Base-by-base conservation (phyloP, 2,329 filamentous ascomycete species). In the Corynespora cassiicola region DNA sequence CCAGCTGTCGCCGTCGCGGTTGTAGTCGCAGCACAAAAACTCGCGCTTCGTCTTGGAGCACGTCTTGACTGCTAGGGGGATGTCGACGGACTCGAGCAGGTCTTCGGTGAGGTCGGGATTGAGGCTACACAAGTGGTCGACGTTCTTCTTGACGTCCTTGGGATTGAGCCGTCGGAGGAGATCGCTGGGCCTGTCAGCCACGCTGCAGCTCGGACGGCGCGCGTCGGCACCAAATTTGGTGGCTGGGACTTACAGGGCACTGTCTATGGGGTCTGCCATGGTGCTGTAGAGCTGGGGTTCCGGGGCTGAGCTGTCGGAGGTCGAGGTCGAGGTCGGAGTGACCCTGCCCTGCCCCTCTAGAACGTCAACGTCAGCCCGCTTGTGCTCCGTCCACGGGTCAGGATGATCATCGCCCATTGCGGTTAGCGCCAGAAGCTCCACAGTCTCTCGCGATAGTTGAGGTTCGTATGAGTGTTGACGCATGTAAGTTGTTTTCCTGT, bases 21-120 rank as follows among this genome's bases (percentile, higher is more conserved):
- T 99, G 81, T 99, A 99, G 80, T 99, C 94, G 79, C 94, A 99
- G 63, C 96, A 87, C 34, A 99, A 84, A 76, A 96, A 99, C 74
- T 97, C 94, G 56, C 92, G 88, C 58, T 90, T 90, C 20, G 89
- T 87, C 72, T 91, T 88, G 57, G 84, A 83, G 78, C 94, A 97
- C 53, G 88, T 87, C 58, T 87, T 85, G 49, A 95, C 81, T 43
- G 87, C 85, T 40, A 99, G 85, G 16, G 94, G 94, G 71, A 97
- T 92, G 73, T 99, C 94, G 58, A 99, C 94, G 16, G 92, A 96
- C 53, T 92, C 94, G 52, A 99, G 89, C 27, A 99, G 89, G 69
- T 99, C 94, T 78, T 99, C 94, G 63, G 92, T 94, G 44, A 99
- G 85, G 57, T 92, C 86, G 11, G 94, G 94, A 28, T 90, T 87